Conservation (phyloP, 805 yeast genomes). For the Candida michaelii region DNA sequence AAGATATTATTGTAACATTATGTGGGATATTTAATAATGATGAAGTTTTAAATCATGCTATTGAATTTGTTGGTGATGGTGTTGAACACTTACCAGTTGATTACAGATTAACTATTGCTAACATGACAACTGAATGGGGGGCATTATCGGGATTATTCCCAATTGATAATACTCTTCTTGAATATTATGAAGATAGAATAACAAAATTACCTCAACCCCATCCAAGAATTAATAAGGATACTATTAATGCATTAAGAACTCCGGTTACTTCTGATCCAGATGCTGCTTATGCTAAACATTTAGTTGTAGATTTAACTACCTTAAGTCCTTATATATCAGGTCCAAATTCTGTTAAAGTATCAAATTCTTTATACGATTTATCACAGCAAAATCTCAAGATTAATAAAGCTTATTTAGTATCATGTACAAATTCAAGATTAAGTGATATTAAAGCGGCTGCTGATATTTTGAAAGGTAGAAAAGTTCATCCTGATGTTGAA, state of each 20-base stretch:
- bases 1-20: conserved; percentile 93
- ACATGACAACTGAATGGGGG: conserved; percentile 99
- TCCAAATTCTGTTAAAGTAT: conserved; percentile 94
- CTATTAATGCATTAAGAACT: conserved; percentile 55
- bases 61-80: conserved; percentile 88
- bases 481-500: conserved; percentile 86
- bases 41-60: conserved; percentile 90
- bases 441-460: conserved; percentile 96
- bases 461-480: conserved; percentile 73
- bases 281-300: conserved; percentile 85
- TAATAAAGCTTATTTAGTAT: conserved; percentile 94
- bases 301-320: conserved; percentile 75
- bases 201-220: conserved; percentile 65
- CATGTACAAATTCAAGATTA: conserved; percentile 94
- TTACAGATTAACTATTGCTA: conserved; percentile 88
- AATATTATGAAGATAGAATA: conserved; percentile 73
- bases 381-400: conserved; percentile 72
- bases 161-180: conserved; percentile 74
- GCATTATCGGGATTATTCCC: conserved; percentile 97
- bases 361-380: conserved; percentile 74
- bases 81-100: conserved; percentile 70
- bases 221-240: conserved; percentile 71
- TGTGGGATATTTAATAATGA: conserved; percentile 93
- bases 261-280: conserved; percentile 60
- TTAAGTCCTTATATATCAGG: conserved; percentile 91